Conservation (phyloP, 139 green algal genomes). For the Auxenochlorella protothecoides region DNA sequence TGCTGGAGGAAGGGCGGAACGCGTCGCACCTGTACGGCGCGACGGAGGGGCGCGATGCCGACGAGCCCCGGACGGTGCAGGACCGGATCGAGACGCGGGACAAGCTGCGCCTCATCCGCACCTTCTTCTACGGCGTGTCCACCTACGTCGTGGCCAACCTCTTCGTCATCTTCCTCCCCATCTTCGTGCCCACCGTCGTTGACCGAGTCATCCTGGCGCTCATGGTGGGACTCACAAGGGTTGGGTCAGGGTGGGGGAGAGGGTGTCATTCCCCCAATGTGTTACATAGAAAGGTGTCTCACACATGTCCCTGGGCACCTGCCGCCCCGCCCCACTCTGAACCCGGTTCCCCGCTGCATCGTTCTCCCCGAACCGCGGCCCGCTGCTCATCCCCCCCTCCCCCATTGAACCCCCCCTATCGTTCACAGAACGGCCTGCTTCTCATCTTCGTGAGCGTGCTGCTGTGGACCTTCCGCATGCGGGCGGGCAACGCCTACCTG, state of each 20-base stretch:
- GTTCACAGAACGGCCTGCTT: constrained; percentile 17
- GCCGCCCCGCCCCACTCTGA: no score
- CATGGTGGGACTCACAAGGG: background rate
- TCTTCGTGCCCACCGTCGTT: constrained; percentile 28
- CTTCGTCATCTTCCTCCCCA: constrained; percentile 25
- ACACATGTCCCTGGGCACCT: no score
- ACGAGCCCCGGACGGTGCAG: constrained; percentile 36
- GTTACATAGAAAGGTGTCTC: no score
- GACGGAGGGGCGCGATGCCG: constrained; percentile 18
- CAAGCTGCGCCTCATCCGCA: constrained; percentile 35
- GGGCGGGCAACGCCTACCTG: constrained; percentile 34
- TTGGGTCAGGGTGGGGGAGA: no score
- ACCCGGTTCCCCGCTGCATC: no score
- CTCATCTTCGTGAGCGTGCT: constrained; percentile 25
- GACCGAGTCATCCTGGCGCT: constrained; percentile 15
- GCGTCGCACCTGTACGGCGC: constrained; percentile 5
- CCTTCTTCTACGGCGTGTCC: constrained; percentile 41
- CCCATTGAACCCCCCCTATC: constrained; percentile 3
- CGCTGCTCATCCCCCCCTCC: background rate
- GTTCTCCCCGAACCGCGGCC: no score
- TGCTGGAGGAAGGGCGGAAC: background rate
- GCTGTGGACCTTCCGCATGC: constrained; percentile 40
- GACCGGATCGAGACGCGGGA: constrained; percentile 26
- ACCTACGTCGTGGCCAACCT: constrained; percentile 27
- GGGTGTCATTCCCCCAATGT: no score